Conservation (phyloP, 2,329 filamentous ascomycete genomes). For the Iodosphaeria phyllophila region DNA sequence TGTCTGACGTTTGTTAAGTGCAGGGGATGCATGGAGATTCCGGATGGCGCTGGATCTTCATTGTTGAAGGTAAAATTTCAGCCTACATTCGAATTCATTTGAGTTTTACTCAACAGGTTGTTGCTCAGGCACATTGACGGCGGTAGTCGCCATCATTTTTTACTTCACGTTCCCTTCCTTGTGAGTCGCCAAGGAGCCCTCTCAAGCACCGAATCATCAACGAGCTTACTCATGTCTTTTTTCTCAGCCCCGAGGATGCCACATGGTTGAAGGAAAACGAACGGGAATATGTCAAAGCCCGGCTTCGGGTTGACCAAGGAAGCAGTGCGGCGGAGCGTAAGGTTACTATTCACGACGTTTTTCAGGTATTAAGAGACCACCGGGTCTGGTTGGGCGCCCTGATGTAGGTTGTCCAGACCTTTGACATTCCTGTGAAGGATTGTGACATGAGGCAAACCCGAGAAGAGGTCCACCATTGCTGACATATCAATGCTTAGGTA, state of each 20-base stretch:
- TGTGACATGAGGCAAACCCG: too few species aligned
- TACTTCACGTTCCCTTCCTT: slow-evolving; percentile 58
- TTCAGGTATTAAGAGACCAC: slow-evolving; percentile 50
- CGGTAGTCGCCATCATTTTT: slow-evolving; percentile 26
- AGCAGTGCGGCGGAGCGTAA: slow-evolving; percentile 42
- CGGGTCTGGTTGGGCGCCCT: slow-evolving; percentile 57
- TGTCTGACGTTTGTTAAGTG: slow-evolving; percentile 24
- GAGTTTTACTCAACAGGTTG: too few species aligned
- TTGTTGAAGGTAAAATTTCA: too few species aligned
- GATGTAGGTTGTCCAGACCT: too few species aligned
- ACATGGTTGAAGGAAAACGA: slow-evolving; percentile 59
- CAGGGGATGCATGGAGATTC: slow-evolving; percentile 45
- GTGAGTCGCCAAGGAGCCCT: slow-evolving; percentile 16
- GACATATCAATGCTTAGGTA: too few species aligned
- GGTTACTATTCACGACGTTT: slow-evolving; percentile 38
- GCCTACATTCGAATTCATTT: too few species aligned
- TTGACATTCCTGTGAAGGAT: too few species aligned
- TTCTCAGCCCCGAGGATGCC: slow-evolving; percentile 41
- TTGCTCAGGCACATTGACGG: slow-evolving; percentile 28
- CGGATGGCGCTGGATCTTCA: slow-evolving; percentile 73
- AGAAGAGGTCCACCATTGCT: too few species aligned
- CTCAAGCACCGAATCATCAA: too few species aligned
- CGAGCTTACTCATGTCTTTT: background rate
- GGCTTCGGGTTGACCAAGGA: slow-evolving; percentile 52
- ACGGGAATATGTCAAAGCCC: slow-evolving; percentile 42